A percentile compares a stretch with the other conserved stretches of the same genome.
Conservation (phyloP, 345 rosid species). For the Syzygium oleosum region DNA sequence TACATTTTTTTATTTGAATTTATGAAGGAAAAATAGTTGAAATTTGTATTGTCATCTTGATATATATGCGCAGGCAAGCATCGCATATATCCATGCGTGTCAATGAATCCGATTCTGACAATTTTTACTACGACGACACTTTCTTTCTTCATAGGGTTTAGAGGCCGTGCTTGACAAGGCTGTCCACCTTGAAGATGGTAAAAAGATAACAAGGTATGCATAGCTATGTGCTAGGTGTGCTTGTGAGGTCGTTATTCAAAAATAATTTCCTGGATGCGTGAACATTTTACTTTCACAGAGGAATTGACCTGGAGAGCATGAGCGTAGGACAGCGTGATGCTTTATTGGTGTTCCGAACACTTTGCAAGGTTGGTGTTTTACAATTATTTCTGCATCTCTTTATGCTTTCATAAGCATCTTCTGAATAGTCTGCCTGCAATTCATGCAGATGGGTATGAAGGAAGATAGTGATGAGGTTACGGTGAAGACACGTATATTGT, state of each 20-base stretch:
- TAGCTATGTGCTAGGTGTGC: neutral
- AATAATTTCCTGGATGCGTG: neutral
- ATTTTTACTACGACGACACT: neutral
- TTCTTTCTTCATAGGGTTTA: slow-evolving; percentile 49
- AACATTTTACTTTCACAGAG: slow-evolving; percentile 25
- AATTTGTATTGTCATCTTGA: neutral
- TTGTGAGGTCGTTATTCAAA: neutral
- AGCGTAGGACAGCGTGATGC: slow-evolving; percentile 93
- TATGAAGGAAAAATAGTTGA: neutral
- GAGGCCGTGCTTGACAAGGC: slow-evolving; percentile 99
- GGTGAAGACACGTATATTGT: slow-evolving; percentile 77
- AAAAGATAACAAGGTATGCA: slow-evolving; percentile 70
- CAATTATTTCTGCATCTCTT: slow-evolving; percentile 4
- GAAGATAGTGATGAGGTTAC: slow-evolving; percentile 97
- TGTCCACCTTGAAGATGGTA: slow-evolving; percentile 93
- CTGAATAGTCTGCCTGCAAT: slow-evolving; percentile 6
- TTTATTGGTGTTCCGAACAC: slow-evolving; percentile 87
- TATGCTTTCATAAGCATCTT: slow-evolving; percentile 11
- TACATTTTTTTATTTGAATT: neutral
- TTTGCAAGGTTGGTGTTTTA: slow-evolving; percentile 77
- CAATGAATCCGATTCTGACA: neutral
- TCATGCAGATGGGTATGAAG: slow-evolving; percentile 93
- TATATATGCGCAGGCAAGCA: neutral
- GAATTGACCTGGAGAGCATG: slow-evolving; percentile 95
- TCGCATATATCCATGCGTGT: neutral